Conservation (phyloP, 2,329 filamentous ascomycete species). For the Paecilomyces dactylethromorphus region DNA sequence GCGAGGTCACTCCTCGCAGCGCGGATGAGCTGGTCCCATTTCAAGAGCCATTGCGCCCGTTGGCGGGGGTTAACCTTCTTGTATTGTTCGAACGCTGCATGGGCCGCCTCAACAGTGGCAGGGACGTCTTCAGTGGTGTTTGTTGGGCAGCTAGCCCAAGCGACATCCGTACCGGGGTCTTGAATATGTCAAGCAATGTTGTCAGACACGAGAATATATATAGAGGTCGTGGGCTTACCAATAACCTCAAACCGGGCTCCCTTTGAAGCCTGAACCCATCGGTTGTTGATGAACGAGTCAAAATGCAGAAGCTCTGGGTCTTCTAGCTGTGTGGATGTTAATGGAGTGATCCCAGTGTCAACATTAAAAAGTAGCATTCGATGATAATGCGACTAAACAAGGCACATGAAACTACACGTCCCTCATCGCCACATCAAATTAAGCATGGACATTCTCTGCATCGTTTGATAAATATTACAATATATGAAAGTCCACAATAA, state of each 20-base stretch:
- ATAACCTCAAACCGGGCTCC: slow-evolving; percentile 47
- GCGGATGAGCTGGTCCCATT: slow-evolving; percentile 60
- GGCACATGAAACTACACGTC: not conserved
- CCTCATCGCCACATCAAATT: not conserved
- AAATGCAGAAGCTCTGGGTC: slow-evolving; percentile 44
- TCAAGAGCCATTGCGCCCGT: slow-evolving; percentile 56
- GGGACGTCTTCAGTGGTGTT: slow-evolving; percentile 53
- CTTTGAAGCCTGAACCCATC: slow-evolving; percentile 41
- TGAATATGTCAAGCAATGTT: not conserved
- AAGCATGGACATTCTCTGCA: not conserved
- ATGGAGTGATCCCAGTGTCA: not conserved
- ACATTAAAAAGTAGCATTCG: not conserved
- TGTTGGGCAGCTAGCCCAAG: slow-evolving; percentile 8
- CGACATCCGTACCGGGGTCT: slow-evolving; percentile 9
- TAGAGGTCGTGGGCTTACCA: slow-evolving; percentile 18
- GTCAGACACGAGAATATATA: not conserved
- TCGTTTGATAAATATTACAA: not conserved
- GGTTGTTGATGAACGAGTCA: slow-evolving; percentile 46
- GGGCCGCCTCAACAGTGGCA: slow-evolving; percentile 51
- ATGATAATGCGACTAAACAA: not conserved
- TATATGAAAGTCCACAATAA: not conserved
- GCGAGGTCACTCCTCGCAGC: slow-evolving; percentile 58
- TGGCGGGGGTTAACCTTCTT: slow-evolving; percentile 54
- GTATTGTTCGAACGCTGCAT: slow-evolving; percentile 56
- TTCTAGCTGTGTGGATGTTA: slow-evolving; percentile 29